These are phyloP conservation scores for Zygosaccharomyces bailii DNA, from an alignment of 805 yeast species.

Conservation along the genomic window DNA sequence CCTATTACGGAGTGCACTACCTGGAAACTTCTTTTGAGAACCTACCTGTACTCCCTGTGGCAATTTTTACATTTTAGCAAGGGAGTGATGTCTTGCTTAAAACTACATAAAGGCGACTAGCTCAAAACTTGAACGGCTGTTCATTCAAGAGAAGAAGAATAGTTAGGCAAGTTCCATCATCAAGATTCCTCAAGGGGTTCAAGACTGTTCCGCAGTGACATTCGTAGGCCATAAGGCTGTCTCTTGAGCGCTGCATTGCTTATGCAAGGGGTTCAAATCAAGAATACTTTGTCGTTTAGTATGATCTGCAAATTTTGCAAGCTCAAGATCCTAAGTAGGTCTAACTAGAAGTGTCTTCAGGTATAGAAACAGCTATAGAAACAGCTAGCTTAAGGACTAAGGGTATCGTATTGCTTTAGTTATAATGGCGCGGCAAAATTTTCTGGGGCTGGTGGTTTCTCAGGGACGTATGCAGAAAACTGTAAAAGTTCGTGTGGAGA, in stretches of 20 bases:
- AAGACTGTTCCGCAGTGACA: no score
- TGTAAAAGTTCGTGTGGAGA: conserved; percentile 85
- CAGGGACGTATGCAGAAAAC: conserved; percentile 97
- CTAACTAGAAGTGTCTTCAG: background rate
- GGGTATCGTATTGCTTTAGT: background rate
- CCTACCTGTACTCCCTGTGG: background rate
- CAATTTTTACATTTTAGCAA: background rate
- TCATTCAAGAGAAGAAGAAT: background rate
- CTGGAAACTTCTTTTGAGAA: background rate
- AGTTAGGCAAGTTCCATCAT: background rate
- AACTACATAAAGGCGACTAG: background rate
- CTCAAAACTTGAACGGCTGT: background rate
- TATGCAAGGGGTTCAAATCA: background rate
- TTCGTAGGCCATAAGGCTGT: no score
- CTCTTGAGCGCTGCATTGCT: no score
- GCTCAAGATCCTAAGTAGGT: background rate
- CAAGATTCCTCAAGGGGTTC: background rate
- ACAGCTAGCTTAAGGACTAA: background rate
- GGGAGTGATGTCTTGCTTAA: background rate
- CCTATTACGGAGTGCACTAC: background rate
- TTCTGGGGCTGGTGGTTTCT: conserved; percentile 87
- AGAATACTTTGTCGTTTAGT: background rate
- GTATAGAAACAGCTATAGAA: background rate
- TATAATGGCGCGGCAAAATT: conserved; percentile 82
- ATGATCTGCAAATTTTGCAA: conserved; percentile 9